Conservation (phyloP, 2,329 filamentous ascomycete genomes). For the Coniochaeta sp. region DNA sequence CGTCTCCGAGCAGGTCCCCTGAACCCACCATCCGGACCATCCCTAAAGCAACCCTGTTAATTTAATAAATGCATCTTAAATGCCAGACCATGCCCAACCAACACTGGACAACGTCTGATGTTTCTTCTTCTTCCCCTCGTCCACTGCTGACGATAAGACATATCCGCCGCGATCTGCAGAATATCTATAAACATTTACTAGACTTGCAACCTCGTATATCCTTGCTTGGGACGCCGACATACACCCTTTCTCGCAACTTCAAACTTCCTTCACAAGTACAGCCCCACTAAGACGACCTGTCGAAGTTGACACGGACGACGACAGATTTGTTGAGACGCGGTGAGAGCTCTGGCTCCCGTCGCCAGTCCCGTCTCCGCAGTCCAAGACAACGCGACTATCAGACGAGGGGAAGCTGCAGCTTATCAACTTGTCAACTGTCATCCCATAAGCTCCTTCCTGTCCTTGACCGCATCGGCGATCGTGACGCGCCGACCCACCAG, state of each 20-base stretch:
- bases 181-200: neutral
- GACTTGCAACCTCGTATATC: neutral
- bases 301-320: neutral
- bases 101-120: neutral
- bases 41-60: constrained; percentile 2
- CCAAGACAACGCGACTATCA: neutral
- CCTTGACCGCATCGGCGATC: neutral
- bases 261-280: neutral
- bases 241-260: neutral
- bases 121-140: neutral
- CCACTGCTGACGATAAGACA: neutral
- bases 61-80: constrained; percentile 2
- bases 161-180: neutral
- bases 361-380: neutral
- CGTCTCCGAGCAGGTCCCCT: neutral
- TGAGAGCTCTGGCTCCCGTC: neutral
- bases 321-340: neutral
- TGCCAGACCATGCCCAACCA: neutral
- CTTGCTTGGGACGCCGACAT: neutral
- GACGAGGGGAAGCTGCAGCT: neutral
- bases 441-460: neutral
- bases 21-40: constrained; percentile 2
- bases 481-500: neutral
- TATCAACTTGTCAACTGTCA: neutral
- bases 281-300: neutral